Evolutionary conservation across 1,284 basidiomycete species (phyloP), one percentile per base, ranked within the genome.

Genomic region (Sporisorium reilianum): DNA sequence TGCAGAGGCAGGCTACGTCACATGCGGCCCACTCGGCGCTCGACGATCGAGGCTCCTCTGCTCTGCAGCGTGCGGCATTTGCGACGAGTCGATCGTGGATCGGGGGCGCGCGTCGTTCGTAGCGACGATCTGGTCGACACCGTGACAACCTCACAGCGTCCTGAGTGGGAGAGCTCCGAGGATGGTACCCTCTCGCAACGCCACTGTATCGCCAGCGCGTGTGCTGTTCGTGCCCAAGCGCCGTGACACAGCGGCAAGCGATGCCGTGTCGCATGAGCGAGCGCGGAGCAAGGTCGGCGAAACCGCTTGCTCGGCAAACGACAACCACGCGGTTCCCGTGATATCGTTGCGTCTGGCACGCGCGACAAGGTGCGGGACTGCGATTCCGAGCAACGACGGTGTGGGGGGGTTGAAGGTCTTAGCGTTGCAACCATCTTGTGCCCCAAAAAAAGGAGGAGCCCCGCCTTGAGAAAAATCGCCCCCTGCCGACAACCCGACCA

Each of bases 231-330:
- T n/a, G n/a, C n/a, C n/a, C n/a, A n/a, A n/a, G n/a, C n/a, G n/a
- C n/a, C n/a, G n/a, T n/a, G n/a, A n/a, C n/a, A n/a, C n/a, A n/a
- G n/a, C n/a, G n/a, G n/a, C n/a, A n/a, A n/a, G n/a, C n/a, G n/a
- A n/a, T n/a, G n/a, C n/a, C n/a, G n/a, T n/a, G n/a, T n/a, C n/a
- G n/a, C n/a, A n/a, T n/a, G 38, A 18, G 34, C 12, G 12, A 30
- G 26, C 26, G 46, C 63, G 55, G 63, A 28, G 40, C 26, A 64
- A 40, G 38, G 23, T 59, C 63, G 63, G 63, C 36, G 55, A 58
- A 57, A 64, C 51, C 58, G 44, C 11, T 30, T 20, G 12, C 30
- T 26, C 34, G 49, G 48, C 53, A 61, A 38, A 25, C 16, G 5
- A 6, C 14, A 9, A 14, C 46, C 30, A 30, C 28, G 28, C 28